These are phyloP conservation scores for Entomortierella parvispora DNA, from an alignment of 192 early-diverging fungal species.

Conservation along the genomic window DNA sequence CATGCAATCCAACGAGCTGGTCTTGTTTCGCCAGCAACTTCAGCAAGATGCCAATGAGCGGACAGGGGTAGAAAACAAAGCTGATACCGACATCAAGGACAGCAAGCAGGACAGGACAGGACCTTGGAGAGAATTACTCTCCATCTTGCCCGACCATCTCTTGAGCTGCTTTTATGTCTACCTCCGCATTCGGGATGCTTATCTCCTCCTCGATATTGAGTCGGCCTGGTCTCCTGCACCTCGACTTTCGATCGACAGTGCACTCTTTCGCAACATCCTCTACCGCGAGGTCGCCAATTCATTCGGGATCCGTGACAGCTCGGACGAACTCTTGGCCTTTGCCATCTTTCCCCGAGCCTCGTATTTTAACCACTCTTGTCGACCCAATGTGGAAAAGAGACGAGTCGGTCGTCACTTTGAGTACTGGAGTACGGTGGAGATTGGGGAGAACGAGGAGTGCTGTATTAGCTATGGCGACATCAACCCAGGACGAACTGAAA, in stretches of 20 bases:
- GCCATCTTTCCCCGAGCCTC: slow-evolving; percentile 71
- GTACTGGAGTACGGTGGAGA: slow-evolving; percentile 56
- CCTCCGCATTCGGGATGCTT: slow-evolving; percentile 34
- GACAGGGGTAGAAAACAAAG: too few species aligned
- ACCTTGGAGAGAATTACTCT: slow-evolving; percentile 19
- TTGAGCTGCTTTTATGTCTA: slow-evolving; percentile 38
- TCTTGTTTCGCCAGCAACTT: slow-evolving; percentile 23
- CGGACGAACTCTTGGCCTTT: slow-evolving; percentile 64
- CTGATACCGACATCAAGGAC: neutral
- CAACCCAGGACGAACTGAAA: slow-evolving; percentile 41
- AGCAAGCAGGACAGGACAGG: neutral
- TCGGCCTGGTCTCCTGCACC: neutral
- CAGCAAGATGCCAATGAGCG: neutral
- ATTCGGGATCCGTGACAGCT: slow-evolving; percentile 73
- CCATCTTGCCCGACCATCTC: slow-evolving; percentile 27
- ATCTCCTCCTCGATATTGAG: slow-evolving; percentile 20
- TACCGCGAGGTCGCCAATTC: slow-evolving; percentile 76
- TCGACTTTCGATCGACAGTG: slow-evolving; percentile 34
- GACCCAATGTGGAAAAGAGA: slow-evolving; percentile 64
- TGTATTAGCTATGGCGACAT: slow-evolving; percentile 74
- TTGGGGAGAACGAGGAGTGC: slow-evolving; percentile 65
- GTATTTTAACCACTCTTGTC: slow-evolving; percentile 77
- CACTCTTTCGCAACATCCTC: slow-evolving; percentile 61
- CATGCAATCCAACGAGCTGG: slow-evolving; percentile 47
- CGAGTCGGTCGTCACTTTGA: slow-evolving; percentile 53